These are phyloP conservation scores for Hawksworthiomyces lignivorus DNA, from an alignment of 2,329 filamentous ascomycete species.

Conservation along the genomic window DNA sequence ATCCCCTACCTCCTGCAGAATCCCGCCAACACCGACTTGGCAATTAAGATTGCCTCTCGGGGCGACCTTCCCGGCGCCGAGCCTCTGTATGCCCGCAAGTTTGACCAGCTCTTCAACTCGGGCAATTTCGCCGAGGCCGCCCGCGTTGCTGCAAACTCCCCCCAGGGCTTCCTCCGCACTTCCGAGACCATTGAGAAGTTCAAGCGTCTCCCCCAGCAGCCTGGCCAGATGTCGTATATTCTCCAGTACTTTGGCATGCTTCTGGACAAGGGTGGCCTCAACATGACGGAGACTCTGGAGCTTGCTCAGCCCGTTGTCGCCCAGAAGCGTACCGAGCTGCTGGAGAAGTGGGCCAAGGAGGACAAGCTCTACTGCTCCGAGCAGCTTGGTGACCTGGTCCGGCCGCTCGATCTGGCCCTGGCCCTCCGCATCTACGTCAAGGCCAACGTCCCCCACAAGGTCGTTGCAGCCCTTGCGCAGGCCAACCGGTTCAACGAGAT, in stretches of 20 bases:
- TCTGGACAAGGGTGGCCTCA: conserved; percentile 87
- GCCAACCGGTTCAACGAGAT: conserved; percentile 97
- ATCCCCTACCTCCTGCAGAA: conserved; percentile 95
- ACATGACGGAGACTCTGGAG: conserved; percentile 90
- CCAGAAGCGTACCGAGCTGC: conserved; percentile 88
- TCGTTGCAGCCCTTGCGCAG: conserved; percentile 90
- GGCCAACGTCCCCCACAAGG: conserved; percentile 86
- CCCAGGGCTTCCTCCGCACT: conserved; percentile 88
- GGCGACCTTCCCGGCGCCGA: conserved; percentile 92
- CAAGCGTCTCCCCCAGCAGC: conserved; percentile 74
- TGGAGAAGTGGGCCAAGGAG: conserved; percentile 97
- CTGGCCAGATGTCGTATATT: conserved; percentile 85
- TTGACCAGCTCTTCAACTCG: conserved; percentile 74
- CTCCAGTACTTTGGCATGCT: conserved; percentile 97
- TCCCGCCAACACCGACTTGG: conserved; percentile 85
- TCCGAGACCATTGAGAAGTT: conserved; percentile 93
- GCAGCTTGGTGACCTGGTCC: conserved; percentile 89
- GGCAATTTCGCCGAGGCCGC: conserved; percentile 84
- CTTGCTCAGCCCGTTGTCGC: conserved; percentile 85
- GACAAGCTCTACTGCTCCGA: conserved; percentile 95
- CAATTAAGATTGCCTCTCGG: conserved; percentile 91
- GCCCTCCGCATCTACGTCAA: conserved; percentile 85
- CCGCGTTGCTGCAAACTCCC: conserved; percentile 94
- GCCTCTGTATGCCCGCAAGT: conserved; percentile 84
- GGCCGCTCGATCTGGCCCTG: conserved; percentile 79